Evolutionary conservation across 139 green algal genomes (phyloP).

Genomic region (Tetradesmus obliquus): DNA sequence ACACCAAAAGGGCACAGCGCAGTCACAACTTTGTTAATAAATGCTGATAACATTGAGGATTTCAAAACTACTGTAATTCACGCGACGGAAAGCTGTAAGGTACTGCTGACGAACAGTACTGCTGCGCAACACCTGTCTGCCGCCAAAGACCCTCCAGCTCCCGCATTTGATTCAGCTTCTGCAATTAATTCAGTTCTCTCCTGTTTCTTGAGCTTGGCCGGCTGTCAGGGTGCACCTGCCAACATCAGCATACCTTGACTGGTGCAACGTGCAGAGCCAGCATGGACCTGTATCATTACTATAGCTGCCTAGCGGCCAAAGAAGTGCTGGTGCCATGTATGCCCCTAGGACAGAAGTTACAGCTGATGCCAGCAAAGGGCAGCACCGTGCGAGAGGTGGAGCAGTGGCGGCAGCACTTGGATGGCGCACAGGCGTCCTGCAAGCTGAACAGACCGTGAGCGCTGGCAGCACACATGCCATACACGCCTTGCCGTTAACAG

Average conservation of each 20-base stretch:
- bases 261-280: too few relatives aligned
- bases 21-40: too few relatives aligned
- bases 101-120: neutral
- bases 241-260: neutral
- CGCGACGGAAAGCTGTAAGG: neutral
- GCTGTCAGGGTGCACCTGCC: neutral
- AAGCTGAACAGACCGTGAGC: neutral
- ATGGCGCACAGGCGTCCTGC: neutral
- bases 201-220: neutral
- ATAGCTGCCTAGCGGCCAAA: slow-evolving; percentile 24
- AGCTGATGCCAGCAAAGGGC: neutral
- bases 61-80: too few relatives aligned
- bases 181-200: too few relatives aligned
- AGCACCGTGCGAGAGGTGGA: neutral
- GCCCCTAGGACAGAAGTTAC: slow-evolving; percentile 31
- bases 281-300: slow-evolving; percentile 10
- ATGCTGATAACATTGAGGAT: too few relatives aligned
- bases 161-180: too few relatives aligned
- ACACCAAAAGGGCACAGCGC: too few relatives aligned
- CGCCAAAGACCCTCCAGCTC: neutral
- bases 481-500: too few relatives aligned
- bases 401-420: neutral
- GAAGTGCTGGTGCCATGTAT: slow-evolving; percentile 12
- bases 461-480: neutral
- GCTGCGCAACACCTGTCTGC: neutral